Evolutionary conservation across 805 yeast species (phyloP).

Genomic region (Suhomyces sp.): DNA sequence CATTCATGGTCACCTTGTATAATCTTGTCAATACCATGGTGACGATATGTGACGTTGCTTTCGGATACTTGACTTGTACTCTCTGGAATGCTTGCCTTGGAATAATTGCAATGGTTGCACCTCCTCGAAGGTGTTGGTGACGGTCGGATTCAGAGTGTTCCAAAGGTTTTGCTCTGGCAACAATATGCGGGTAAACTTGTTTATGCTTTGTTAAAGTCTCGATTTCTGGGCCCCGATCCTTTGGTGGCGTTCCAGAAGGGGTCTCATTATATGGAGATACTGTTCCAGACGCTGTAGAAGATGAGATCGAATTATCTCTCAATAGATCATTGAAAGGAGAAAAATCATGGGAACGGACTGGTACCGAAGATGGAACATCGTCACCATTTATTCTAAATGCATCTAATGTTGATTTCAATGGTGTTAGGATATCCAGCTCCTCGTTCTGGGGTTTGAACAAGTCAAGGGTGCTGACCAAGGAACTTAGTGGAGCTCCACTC

Average conservation of each 20-base stretch:
- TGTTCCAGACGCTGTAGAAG: slow-evolving; percentile 6
- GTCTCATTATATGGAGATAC: slow-evolving; percentile 1
- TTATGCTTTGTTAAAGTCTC: too few relatives aligned
- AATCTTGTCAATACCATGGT: slow-evolving; percentile 87
- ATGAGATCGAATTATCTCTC: slow-evolving; percentile 7
- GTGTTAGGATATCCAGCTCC: too few relatives aligned
- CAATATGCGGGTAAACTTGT: slow-evolving; percentile 37
- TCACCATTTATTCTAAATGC: neutral
- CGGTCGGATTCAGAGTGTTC: slow-evolving; percentile 2
- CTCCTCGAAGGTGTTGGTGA: slow-evolving; percentile 6
- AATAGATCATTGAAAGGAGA: slow-evolving; percentile 8
- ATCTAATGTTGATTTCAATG: neutral
- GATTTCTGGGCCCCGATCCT: neutral
- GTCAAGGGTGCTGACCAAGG: slow-evolving; percentile 75
- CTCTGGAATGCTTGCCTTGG: slow-evolving; percentile 81
- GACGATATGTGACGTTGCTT: slow-evolving; percentile 89
- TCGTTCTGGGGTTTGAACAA: slow-evolving; percentile 46
- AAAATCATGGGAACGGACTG: neutral
- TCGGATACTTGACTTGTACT: slow-evolving; percentile 73
- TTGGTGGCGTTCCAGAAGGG: neutral
- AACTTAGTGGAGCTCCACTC: slow-evolving; percentile 80
- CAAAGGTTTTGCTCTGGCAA: slow-evolving; percentile 64
- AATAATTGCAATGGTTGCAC: slow-evolving; percentile 85
- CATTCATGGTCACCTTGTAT: slow-evolving; percentile 87
- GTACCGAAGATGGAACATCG: neutral